Percentiles rank a stretch among this genome's conserved stretches.
Conservation (phyloP, 495 filamentous ascomycete species). For the Penicillium pulvis region DNA sequence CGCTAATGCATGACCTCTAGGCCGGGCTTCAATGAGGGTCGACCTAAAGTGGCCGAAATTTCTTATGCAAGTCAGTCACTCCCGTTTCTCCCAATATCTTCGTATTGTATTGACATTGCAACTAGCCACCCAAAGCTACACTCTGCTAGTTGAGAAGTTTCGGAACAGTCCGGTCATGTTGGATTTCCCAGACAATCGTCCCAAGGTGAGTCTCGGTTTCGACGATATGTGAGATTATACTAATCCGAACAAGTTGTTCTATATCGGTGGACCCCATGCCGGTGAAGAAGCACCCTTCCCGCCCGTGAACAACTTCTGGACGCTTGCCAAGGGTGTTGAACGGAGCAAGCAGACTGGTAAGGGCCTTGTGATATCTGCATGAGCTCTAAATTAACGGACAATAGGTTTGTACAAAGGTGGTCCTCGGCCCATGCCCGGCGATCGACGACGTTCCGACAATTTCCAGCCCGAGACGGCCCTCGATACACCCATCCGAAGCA, state of each 20-base stretch:
- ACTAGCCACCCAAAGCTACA: constrained; percentile 84
- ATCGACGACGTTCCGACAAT: neutral
- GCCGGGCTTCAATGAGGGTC: constrained; percentile 71
- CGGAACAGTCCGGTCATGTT: constrained; percentile 95
- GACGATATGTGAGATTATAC: neutral
- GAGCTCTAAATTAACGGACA: neutral
- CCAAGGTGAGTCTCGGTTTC: constrained; percentile 61
- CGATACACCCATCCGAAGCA: neutral
- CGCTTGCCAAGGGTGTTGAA: constrained; percentile 17
- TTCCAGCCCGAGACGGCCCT: neutral
- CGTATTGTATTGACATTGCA: constrained; percentile 17
- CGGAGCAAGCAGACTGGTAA: constrained; percentile 12
- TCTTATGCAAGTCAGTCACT: constrained; percentile 83
- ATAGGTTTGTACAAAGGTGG: constrained; percentile 6
- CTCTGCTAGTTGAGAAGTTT: constrained; percentile 90
- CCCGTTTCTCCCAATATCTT: neutral
- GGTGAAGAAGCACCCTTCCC: constrained; percentile 20
- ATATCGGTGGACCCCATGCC: constrained; percentile 25
- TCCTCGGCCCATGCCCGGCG: neutral
- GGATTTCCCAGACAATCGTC: constrained; percentile 76
- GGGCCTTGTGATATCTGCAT: neutral
- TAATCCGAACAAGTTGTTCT: constrained; percentile 44
- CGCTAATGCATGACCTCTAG: constrained; percentile 30
- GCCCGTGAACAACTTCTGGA: constrained; percentile 21
- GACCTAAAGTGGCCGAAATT: constrained; percentile 81